These are phyloP conservation scores for sorghum (Sorghum bicolor) DNA, from an alignment of 176 grass and related monocot species.

Conservation along the genomic window Sorghum_bicolor_NCBIv3 NC_012872.2:10764001-10764500, in stretches of 20 bases:
- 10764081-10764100: neutral
- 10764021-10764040: neutral
- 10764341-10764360: neutral
- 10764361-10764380: constrained; percentile 27
- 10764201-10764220: neutral
- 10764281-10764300: constrained; percentile 22
- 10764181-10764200: neutral
- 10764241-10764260: constrained; percentile 5
- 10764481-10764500: neutral
- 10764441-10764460: constrained; percentile 6
- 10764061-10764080: neutral
- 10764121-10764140: neutral
- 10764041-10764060: neutral
- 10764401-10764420: neutral
- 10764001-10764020: neutral
- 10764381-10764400: constrained; percentile 8
- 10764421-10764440: constrained; percentile 10
- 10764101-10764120: neutral
- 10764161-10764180: constrained; percentile 11
- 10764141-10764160: neutral
- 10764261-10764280: neutral
- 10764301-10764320: neutral
- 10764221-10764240: neutral
- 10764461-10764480: neutral
- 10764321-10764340: neutral